These are phyloP conservation scores for Trypanosoma mega DNA, from an alignment of 208 protist genomes.

Conservation along the genomic window DNA sequence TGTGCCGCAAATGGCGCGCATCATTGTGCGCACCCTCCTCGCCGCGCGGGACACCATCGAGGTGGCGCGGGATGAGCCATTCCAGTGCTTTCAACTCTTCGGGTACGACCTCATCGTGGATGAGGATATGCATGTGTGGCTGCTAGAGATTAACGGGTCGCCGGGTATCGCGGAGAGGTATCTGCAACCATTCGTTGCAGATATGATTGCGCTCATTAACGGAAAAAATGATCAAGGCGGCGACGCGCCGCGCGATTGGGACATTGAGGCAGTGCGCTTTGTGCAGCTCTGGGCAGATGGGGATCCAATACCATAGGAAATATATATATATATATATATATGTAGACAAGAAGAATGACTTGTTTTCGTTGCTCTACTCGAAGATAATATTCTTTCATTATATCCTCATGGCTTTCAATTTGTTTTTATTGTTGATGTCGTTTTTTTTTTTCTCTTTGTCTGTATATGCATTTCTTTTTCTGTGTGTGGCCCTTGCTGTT, in stretches of 20 bases:
- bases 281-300: conserved; percentile 71
- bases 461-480: too few species aligned
- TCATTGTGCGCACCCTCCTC: conserved; percentile 73
- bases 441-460: neutral
- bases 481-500: too few species aligned
- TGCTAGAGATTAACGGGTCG: conserved; percentile 91
- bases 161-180: conserved; percentile 76
- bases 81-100: conserved; percentile 87
- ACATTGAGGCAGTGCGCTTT: conserved; percentile 49
- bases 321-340: neutral
- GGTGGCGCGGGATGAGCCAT: conserved; percentile 50
- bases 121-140: conserved; percentile 56
- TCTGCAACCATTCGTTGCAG: conserved; percentile 49
- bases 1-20: conserved; percentile 61
- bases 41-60: conserved; percentile 49
- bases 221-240: too few species aligned
- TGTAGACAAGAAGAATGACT: neutral
- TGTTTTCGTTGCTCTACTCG: neutral
- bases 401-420: too few species aligned
- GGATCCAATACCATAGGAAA: conserved; percentile 40
- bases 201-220: conserved; percentile 43
- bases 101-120: conserved; percentile 90
- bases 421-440: neutral
- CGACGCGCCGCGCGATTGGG: conserved; percentile 39
- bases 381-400: neutral